Evolutionary conservation across 192 early-diverging fungal species (phyloP).

Genomic region (Chytriomyces sp.): DNA sequence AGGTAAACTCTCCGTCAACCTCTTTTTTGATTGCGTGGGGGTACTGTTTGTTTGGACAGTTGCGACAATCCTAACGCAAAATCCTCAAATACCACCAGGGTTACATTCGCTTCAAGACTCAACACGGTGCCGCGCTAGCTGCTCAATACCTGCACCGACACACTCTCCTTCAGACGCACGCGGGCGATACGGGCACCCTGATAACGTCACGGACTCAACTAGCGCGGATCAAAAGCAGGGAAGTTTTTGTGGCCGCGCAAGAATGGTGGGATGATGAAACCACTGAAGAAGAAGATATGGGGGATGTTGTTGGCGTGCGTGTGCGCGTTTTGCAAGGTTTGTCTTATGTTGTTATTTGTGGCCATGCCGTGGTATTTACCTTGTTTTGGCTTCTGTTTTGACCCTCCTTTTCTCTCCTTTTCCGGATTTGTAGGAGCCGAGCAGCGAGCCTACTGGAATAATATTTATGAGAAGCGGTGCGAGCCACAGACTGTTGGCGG

Average conservation of each 20-base stretch:
- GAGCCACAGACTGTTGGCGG: too few species aligned
- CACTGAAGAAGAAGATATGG: neutral
- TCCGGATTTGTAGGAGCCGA: too few species aligned
- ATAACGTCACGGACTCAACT: constrained; percentile 12
- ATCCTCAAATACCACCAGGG: constrained; percentile 23
- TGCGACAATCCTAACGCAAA: neutral
- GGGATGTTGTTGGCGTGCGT: too few species aligned
- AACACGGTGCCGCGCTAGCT: constrained; percentile 29
- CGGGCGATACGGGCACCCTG: constrained; percentile 35
- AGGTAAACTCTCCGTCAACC: neutral
- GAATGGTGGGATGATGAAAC: neutral
- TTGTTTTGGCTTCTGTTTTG: too few species aligned
- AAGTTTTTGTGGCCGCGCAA: neutral
- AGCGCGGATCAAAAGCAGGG: neutral
- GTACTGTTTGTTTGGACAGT: too few species aligned
- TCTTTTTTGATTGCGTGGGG: neutral
- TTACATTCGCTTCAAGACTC: constrained; percentile 36
- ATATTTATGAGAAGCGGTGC: too few species aligned
- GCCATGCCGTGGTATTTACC: too few species aligned
- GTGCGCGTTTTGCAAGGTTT: too few species aligned
- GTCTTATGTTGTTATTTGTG: too few species aligned
- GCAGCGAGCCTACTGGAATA: too few species aligned
- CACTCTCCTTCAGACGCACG: constrained; percentile 34
- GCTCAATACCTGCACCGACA: constrained; percentile 27
- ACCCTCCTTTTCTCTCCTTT: too few species aligned